Evolutionary conservation across 2,329 filamentous ascomycete genomes (phyloP), one percentile per base, ranked within the genome.

Genomic region (Calonectria hongkongensis): DNA sequence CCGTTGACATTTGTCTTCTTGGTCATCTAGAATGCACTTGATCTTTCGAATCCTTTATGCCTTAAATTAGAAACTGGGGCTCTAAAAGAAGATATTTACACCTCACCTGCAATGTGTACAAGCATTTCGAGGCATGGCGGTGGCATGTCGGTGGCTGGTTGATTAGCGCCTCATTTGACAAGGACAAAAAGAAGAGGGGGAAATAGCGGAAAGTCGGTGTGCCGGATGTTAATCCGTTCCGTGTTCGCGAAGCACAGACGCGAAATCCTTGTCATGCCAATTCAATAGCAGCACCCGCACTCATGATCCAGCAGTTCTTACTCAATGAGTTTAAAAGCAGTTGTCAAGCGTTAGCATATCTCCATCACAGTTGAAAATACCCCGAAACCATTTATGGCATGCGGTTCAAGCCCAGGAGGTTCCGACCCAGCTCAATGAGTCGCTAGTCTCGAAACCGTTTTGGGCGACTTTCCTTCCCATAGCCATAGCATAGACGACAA

Each of bases 61-160:
- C 10, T 28, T 2, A 30, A 12, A 25, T 45, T 63, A 63, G 36
- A 28, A 16, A 25, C 12, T 2, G 39, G 2, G 16, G 1, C 8
- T 2, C 4, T 6, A 5, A 10, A 6, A 7, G 7, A 16, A 51
- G 2, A 28, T 25, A 2, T 10, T 16, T 13, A 21, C 21, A 9
- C 36, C 39, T 63, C 25, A 63, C 58, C 58, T 43, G 41, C 58
- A 63, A 18, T 43, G 41, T n/a, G 58, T 63, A 36, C 58, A 63
- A 43, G 58, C 58, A 63, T 63, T 45, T 21, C 58, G 39, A 45
- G 39, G 58, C 58, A 63, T 63, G 18, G 21, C 25, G 41, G 2
- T 28, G 36, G 56, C 16, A 8, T 16, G 10, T 6, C 33, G 33
- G 33, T 36, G 33, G 33, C 33, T 51, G 48, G 25, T 10, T 30